phyloP scores from a whole-genome alignment of 2,329 filamentous ascomycete genomes.

The Geosmithia morbida region DNA sequence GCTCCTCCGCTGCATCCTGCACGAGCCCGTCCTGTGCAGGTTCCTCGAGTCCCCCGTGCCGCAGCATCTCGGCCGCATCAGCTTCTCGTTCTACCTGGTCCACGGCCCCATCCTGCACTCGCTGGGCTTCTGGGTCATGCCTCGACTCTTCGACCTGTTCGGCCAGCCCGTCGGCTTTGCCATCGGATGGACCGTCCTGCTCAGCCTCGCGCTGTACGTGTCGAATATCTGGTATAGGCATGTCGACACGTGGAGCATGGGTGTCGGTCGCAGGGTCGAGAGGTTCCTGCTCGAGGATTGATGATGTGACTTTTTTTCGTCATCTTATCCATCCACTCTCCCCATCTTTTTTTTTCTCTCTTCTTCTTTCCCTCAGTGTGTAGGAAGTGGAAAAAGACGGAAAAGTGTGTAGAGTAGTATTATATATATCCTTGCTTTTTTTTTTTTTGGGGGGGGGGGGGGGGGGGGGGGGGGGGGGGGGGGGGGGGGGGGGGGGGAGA shows the following conservation, averaged over 20 bases:
- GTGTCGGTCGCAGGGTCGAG: conserved; percentile 20
- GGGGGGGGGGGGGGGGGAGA: no score
- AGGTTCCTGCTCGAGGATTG: conserved; percentile 2
- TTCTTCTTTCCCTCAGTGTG: no score
- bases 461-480: no score
- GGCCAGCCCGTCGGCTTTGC: conserved; percentile 13
- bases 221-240: conserved; percentile 19
- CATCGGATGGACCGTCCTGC: conserved; percentile 15
- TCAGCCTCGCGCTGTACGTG: conserved; percentile 17
- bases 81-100: conserved; percentile 25
- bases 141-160: conserved; percentile 20
- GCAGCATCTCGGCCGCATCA: conserved; percentile 23
- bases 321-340: no score
- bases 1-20: conserved; percentile 18
- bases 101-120: conserved; percentile 43
- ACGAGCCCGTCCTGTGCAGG: conserved; percentile 12
- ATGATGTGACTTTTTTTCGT: not conserved
- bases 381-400: no score
- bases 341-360: not conserved
- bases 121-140: conserved; percentile 44
- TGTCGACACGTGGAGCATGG: conserved; percentile 21
- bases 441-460: no score
- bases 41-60: conserved; percentile 15
- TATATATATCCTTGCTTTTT: no score
- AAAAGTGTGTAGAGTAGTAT: no score